These are phyloP conservation scores for Globisporangium iwayamae DNA, from an alignment of 352 stramenopile genomes.

Conservation along the genomic window DNA sequence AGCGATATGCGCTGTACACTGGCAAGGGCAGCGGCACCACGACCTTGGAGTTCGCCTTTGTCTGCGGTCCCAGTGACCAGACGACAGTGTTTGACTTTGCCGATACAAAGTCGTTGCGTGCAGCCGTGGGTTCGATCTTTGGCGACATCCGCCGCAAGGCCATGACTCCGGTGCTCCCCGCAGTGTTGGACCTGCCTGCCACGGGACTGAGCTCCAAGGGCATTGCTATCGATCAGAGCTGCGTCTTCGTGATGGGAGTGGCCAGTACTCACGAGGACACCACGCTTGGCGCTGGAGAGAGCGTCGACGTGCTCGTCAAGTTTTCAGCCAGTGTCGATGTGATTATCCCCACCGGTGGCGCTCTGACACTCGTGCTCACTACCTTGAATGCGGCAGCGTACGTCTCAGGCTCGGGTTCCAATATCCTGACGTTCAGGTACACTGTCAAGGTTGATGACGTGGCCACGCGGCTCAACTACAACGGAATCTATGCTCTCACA, in stretches of 20 bases:
- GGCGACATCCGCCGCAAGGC: conserved; percentile 50
- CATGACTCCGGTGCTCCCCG: conserved; percentile 29
- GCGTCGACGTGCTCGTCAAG: conserved; percentile 46
- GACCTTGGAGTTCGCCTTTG: conserved; percentile 46
- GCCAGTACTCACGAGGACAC: conserved; percentile 47
- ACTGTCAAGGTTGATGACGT: conserved; percentile 39
- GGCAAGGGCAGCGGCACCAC: conserved; percentile 40
- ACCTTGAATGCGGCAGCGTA: conserved; percentile 44
- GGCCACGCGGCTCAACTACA: conserved; percentile 29
- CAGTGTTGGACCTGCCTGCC: conserved; percentile 36
- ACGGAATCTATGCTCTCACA: conserved; percentile 36
- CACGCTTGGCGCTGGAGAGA: conserved; percentile 49
- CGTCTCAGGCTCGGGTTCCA: conserved; percentile 34
- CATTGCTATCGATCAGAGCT: conserved; percentile 52
- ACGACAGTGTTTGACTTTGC: conserved; percentile 39
- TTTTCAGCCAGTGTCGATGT: conserved; percentile 55
- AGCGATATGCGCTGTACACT: conserved; percentile 44
- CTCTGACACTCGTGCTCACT: conserved; percentile 34
- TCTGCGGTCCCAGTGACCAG: conserved; percentile 33
- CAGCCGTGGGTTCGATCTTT: conserved; percentile 36
- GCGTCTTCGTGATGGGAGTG: conserved; percentile 31
- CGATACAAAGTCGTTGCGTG: conserved; percentile 27
- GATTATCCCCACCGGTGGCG: conserved; percentile 21
- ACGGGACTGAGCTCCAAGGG: conserved; percentile 42
- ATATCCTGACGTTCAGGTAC: conserved; percentile 46